Evolutionary conservation across 2,329 filamentous ascomycete genomes (phyloP), one percentile per base, ranked within the genome.

Genomic region (Huntiella savannae): DNA sequence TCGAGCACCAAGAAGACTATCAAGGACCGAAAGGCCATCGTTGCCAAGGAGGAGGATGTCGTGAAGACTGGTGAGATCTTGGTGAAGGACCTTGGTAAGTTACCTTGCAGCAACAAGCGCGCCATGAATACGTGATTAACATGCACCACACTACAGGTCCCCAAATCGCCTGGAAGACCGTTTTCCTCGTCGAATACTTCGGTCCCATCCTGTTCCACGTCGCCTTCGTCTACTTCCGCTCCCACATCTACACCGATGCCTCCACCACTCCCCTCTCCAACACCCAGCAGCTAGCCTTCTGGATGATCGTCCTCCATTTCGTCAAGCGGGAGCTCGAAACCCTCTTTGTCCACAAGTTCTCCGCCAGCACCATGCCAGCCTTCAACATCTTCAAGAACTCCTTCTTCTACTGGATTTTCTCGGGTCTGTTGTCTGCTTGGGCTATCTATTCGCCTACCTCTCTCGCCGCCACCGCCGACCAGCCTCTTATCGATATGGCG

Each of bases 291-390:
- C 68, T 94, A 44, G 72, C 79, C 43, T 80, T 86, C 59, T 64
- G 66, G 50, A 74, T 94, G 60, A 75, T 94, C 56, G 66, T 77
- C 48, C 62, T 81, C 10, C 91, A 98, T 69, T 98, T 95, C 63
- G 54, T 83, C 59, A 98, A 98, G 73, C 86, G 91, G 58, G 91
- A 98, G 67, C 71, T 84, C 53, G 91, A 98, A 67, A 96, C 91
- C 1, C 59, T 94, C 51, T 94, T 91, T 60, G 74, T 98, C 51
- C 91, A 98, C 70, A 85, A 84, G 59, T 98, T 98, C 70, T 88
- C 85, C 48, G 77, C 81, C 51, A 84, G 82, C 57, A 98, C 91
- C 42, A 98, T 98, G 91, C 91, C 91, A 13, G 71, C 74, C 49
- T 66, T 64, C 58, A 93, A 94, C 68, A 84, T 98, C 59, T 80